A percentile compares a stretch with the other conserved stretches of the same genome.
Conservation (phyloP, 352 stramenopile species). For the Phytophthora meadii region DNA sequence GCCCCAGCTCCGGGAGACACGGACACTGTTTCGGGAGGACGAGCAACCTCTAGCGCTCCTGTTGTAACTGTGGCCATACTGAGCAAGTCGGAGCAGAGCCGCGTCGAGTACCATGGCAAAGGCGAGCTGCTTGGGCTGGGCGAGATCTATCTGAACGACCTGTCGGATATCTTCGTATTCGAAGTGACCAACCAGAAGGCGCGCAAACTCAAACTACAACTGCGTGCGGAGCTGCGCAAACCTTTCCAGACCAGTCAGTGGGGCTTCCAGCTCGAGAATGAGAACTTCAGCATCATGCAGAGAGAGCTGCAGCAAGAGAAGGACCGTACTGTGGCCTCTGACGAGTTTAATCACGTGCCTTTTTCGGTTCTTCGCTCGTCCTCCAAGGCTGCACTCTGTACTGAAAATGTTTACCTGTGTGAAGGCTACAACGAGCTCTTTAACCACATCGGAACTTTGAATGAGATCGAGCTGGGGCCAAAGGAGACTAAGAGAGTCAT, state of each 20-base stretch:
- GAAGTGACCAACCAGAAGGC: slow-evolving; percentile 76
- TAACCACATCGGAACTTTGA: slow-evolving; percentile 82
- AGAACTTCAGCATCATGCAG: slow-evolving; percentile 78
- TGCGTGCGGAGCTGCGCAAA: slow-evolving; percentile 81
- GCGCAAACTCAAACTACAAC: slow-evolving; percentile 58
- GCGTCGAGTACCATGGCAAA: slow-evolving; percentile 60
- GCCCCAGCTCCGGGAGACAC: slow-evolving; percentile 17
- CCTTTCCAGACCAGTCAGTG: slow-evolving; percentile 80
- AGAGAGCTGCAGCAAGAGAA: slow-evolving; percentile 42
- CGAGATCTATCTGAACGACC: slow-evolving; percentile 89
- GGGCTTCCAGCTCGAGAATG: slow-evolving; percentile 90
- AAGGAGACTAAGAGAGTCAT: slow-evolving; percentile 76
- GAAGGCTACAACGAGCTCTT: slow-evolving; percentile 92
- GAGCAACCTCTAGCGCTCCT: slow-evolving; percentile 4
- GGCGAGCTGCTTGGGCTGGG: slow-evolving; percentile 70
- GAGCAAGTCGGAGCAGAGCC: slow-evolving; percentile 64
- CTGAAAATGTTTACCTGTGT: slow-evolving; percentile 84
- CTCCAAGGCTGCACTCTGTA: slow-evolving; percentile 68
- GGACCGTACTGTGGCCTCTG: slow-evolving; percentile 32
- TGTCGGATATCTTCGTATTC: slow-evolving; percentile 86
- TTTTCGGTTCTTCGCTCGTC: slow-evolving; percentile 75
- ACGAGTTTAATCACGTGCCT: slow-evolving; percentile 83
- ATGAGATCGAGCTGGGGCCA: slow-evolving; percentile 67
- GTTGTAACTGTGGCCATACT: slow-evolving; percentile 62
- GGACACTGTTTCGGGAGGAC: slow-evolving; percentile 6